These are phyloP conservation scores for Discostella pseudostelligera DNA, from an alignment of 108 stramenopile species.

Conservation along the genomic window DNA sequence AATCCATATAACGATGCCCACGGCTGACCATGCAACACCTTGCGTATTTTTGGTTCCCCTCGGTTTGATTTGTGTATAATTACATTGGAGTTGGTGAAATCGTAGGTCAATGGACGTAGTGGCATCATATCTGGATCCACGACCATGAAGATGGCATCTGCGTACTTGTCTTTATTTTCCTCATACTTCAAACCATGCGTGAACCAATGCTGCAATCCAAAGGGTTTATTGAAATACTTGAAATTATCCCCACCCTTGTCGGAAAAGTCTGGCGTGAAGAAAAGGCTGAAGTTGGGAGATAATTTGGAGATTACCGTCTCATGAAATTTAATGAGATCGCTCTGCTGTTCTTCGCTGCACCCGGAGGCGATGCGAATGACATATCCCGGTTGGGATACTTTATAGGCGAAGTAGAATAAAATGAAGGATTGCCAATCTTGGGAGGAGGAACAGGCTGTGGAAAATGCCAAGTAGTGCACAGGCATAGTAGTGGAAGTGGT, in stretches of 20 bases:
- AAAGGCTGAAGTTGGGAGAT: conserved; percentile 53
- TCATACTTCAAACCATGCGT: conserved; percentile 59
- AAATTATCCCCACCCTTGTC: conserved; percentile 51
- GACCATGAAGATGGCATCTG: conserved; percentile 71
- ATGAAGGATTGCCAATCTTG: conserved; percentile 95
- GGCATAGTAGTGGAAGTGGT: neutral
- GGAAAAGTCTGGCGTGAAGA: conserved; percentile 72
- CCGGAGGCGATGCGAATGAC: conserved; percentile 92
- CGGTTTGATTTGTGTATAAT: conserved; percentile 37
- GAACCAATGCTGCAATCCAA: conserved; percentile 84
- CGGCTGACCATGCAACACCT: conserved; percentile 83
- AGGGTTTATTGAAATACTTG: conserved; percentile 95
- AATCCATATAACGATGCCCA: conserved; percentile 92
- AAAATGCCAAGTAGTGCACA: conserved; percentile 59
- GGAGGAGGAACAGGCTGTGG: conserved; percentile 83
- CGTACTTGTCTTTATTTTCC: conserved; percentile 43
- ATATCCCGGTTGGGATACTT: conserved; percentile 76
- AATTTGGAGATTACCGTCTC: conserved; percentile 48
- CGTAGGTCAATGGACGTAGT: conserved; percentile 72
- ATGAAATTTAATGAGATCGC: conserved; percentile 28
- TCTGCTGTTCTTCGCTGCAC: conserved; percentile 43
- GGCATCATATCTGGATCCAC: conserved; percentile 85
- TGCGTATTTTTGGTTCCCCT: conserved; percentile 28
- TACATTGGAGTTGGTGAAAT: conserved; percentile 66
- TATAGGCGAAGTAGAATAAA: conserved; percentile 77